Evolutionary conservation across 129 eudicot genomes (phyloP).

Genomic region (Helianthus tuberosus): DNA sequence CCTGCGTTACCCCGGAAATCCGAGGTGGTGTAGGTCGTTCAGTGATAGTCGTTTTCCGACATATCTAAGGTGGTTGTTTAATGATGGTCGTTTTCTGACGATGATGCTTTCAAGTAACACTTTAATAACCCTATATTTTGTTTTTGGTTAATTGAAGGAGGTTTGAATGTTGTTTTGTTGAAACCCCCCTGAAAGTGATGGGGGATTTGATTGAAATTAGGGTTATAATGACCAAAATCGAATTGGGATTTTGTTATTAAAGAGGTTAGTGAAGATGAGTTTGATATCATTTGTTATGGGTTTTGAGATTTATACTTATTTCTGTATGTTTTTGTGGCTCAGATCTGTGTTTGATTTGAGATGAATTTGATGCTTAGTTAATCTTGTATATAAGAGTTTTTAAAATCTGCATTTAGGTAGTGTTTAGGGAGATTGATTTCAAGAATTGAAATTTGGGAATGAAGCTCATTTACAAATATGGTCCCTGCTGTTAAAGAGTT

Average conservation of each 20-base stretch:
- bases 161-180: neutral
- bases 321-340: neutral
- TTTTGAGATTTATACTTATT: neutral
- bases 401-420: no score
- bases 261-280: neutral
- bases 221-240: neutral
- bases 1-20: no score
- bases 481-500: no score
- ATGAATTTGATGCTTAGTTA: neutral
- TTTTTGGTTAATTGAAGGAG: neutral
- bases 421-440: no score
- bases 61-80: no score
- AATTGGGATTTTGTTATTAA: conserved; percentile 1
- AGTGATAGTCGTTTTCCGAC: no score
- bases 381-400: neutral
- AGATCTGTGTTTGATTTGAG: neutral
- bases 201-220: neutral
- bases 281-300: neutral
- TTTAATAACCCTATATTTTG: neutral
- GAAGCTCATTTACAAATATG: no score
- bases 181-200: neutral
- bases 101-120: conserved; percentile 3
- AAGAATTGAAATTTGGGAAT: no score
- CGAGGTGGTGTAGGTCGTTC: no score
- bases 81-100: no score